Conservation (phyloP, 192 early-diverging fungal genomes). For the Coemansia asiatica region DNA sequence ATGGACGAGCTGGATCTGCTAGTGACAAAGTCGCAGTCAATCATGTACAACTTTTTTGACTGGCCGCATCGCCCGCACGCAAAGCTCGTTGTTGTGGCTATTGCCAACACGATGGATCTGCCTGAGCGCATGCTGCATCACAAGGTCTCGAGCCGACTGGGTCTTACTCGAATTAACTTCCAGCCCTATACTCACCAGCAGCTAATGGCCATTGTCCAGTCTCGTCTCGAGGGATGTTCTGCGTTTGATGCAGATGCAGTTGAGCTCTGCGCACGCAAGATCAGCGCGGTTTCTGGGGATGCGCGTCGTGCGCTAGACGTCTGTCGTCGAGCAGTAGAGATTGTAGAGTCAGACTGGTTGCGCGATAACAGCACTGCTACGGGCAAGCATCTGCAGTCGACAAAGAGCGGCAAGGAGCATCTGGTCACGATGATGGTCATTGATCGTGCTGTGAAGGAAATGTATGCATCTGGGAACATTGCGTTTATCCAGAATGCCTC, state of each 20-base stretch:
- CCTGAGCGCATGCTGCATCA: constrained; percentile 89
- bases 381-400: background rate
- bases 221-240: constrained; percentile 70
- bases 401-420: constrained; percentile 31
- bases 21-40: constrained; percentile 84
- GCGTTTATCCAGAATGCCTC: constrained; percentile 71
- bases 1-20: constrained; percentile 97
- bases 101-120: constrained; percentile 99
- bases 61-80: constrained; percentile 88
- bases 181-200: constrained; percentile 87
- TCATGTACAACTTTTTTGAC: constrained; percentile 99
- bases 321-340: constrained; percentile 76
- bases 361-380: background rate
- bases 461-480: constrained; percentile 78
- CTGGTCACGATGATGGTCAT: constrained; percentile 66
- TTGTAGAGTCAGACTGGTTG: constrained; percentile 57
- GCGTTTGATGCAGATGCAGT: constrained; percentile 81
- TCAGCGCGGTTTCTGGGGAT: constrained; percentile 94
- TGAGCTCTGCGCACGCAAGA: constrained; percentile 93
- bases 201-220: constrained; percentile 81
- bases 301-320: constrained; percentile 94
- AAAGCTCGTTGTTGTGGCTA: constrained; percentile 86
- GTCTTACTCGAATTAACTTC: constrained; percentile 88
- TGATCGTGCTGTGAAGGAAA: constrained; percentile 80
- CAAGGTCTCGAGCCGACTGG: constrained; percentile 87